Evolutionary conservation across 2,329 filamentous ascomycete species (phyloP).

Genomic region (Tolypocladium amazonense): DNA sequence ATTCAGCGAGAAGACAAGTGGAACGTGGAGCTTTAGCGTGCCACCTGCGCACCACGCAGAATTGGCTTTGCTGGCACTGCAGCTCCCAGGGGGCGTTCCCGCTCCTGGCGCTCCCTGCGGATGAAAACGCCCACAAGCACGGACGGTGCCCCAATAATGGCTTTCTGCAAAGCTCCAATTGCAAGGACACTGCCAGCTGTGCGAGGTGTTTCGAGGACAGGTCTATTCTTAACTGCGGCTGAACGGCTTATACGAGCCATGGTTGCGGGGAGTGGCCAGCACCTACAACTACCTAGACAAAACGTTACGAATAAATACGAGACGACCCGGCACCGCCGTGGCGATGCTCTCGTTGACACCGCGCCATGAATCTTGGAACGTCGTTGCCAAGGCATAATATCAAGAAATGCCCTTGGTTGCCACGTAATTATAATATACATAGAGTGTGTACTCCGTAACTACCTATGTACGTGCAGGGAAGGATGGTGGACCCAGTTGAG

Average conservation of each 20-base stretch:
- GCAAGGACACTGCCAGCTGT: background rate
- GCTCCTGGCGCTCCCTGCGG: background rate
- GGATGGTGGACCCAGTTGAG: background rate
- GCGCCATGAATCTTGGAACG: background rate
- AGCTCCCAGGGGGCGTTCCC: background rate
- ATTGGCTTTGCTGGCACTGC: background rate
- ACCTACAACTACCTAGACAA: background rate
- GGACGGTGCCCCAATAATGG: background rate
- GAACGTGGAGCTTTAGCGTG: slow-evolving; percentile 1
- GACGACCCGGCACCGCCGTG: background rate
- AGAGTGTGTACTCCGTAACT: too few species aligned
- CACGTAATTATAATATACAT: too few species aligned
- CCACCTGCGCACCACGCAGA: background rate
- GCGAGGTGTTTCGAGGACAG: background rate
- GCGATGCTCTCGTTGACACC: background rate
- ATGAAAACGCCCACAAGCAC: background rate
- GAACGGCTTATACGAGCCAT: background rate
- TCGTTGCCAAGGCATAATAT: background rate
- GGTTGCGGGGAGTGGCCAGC: background rate
- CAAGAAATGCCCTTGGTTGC: background rate
- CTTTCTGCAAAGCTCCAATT: background rate
- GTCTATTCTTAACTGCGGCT: background rate
- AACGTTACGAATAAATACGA: background rate
- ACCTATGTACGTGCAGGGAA: background rate
- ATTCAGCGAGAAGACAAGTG: background rate